Percentiles rank a stretch among this genome's conserved stretches.
Conservation (phyloP, 345 rosid genomes). For the Hevea brasiliensis region DNA sequence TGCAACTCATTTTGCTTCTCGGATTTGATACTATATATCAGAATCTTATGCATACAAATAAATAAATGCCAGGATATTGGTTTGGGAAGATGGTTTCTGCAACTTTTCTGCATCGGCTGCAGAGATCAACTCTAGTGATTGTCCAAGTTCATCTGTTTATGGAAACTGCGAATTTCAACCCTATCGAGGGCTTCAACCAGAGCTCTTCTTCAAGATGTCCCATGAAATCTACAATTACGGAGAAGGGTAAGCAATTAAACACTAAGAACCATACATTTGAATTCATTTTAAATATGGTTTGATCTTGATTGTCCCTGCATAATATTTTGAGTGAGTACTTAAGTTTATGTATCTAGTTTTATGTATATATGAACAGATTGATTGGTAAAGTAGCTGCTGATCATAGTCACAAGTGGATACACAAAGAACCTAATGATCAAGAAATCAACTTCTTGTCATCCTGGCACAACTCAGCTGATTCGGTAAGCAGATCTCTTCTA, state of each 20-base stretch:
- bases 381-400: slow-evolving; percentile 97
- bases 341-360: slow-evolving; percentile 6
- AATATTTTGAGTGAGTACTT: slow-evolving; percentile 6
- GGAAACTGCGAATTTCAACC: slow-evolving; percentile 68
- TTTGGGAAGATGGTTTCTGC: slow-evolving; percentile 99
- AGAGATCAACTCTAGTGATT: slow-evolving; percentile 52
- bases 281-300: not conserved
- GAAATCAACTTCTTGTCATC: slow-evolving; percentile 92
- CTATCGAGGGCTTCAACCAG: slow-evolving; percentile 89
- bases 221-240: slow-evolving; percentile 99
- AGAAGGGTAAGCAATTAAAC: slow-evolving; percentile 66
- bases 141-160: slow-evolving; percentile 52
- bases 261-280: not conserved
- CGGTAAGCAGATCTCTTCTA: slow-evolving; percentile 58
- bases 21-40: too few relatives aligned
- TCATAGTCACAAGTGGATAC: slow-evolving; percentile 94
- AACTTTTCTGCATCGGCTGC: slow-evolving; percentile 81
- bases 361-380: slow-evolving; percentile 46
- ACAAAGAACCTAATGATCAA: slow-evolving; percentile 89
- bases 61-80: slow-evolving; percentile 66
- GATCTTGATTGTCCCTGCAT: not conserved
- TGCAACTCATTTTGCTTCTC: too few relatives aligned
- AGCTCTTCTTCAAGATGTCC: slow-evolving; percentile 98
- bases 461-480: slow-evolving; percentile 92
- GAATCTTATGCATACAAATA: not conserved